Percentiles rank a stretch among this genome's conserved stretches.
These are phyloP conservation scores for Chlamydomonas schloesseri DNA, from an alignment of 139 green algal genomes.

Conservation along the genomic window DNA sequence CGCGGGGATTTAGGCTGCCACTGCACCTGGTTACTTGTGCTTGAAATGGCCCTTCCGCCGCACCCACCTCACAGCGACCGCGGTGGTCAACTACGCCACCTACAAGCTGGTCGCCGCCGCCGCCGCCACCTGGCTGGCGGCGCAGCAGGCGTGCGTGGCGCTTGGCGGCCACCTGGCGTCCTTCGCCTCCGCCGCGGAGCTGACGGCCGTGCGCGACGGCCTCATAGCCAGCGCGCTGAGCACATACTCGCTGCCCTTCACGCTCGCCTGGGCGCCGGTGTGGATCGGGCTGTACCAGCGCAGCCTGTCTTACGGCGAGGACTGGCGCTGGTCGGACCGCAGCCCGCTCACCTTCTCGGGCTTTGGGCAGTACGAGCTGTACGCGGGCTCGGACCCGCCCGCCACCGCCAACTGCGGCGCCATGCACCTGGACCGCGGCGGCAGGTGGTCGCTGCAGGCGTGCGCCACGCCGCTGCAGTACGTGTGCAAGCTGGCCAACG, in stretches of 20 bases:
- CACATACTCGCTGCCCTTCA: slow-evolving; percentile 3
- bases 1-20: no score
- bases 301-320: neutral
- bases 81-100: slow-evolving; percentile 10
- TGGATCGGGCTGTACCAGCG: slow-evolving; percentile 27
- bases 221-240: neutral
- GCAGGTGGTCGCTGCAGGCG: slow-evolving; percentile 9
- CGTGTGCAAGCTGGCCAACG: slow-evolving; percentile 8
- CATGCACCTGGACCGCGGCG: slow-evolving; percentile 36
- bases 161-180: slow-evolving; percentile 29
- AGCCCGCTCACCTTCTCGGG: slow-evolving; percentile 16
- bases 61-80: neutral
- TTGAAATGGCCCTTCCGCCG: no score
- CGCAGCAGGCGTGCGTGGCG: slow-evolving; percentile 20
- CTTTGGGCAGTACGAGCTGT: slow-evolving; percentile 8
- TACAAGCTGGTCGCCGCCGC: neutral
- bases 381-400: neutral
- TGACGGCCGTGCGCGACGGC: neutral
- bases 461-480: neutral
- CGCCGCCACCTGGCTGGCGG: neutral
- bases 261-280: slow-evolving; percentile 3
- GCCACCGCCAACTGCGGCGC: neutral
- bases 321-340: slow-evolving; percentile 35
- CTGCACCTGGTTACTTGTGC: no score
- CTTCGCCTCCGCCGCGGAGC: slow-evolving; percentile 5